Evolutionary conservation across 768 basidiomycete genomes (phyloP).

Genomic region (Boletus reticuloceps): DNA sequence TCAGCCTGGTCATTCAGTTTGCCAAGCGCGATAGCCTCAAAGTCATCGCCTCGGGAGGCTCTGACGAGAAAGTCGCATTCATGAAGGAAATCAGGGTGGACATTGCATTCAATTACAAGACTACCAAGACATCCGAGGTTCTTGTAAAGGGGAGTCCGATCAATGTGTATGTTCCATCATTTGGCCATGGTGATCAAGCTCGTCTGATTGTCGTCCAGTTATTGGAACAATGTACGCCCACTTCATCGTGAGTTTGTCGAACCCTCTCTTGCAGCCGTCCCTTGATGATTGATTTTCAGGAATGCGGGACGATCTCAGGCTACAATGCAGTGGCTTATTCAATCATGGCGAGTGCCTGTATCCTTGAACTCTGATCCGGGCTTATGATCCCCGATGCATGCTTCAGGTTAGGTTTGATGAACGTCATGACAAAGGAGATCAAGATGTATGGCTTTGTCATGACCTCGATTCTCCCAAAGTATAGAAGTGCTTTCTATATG

Average conservation of each 20-base stretch:
- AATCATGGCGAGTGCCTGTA: neutral
- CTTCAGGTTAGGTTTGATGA: neutral
- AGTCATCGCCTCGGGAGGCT: conserved; percentile 4
- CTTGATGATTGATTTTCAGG: neutral
- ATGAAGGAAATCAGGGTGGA: conserved; percentile 1
- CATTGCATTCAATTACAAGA: conserved; percentile 4
- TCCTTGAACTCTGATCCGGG: neutral
- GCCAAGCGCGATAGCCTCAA: conserved; percentile 6
- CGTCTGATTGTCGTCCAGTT: neutral
- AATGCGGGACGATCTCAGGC: neutral
- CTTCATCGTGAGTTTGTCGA: conserved; percentile 1
- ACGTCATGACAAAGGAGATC: conserved; percentile 1
- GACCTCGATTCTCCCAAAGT: neutral
- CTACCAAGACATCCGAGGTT: conserved; percentile 1
- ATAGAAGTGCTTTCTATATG: neutral
- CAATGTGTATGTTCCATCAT: neutral
- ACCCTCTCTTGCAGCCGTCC: neutral
- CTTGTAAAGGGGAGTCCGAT: conserved; percentile 4
- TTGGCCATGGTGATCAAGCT: neutral
- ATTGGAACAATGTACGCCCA: conserved; percentile 5
- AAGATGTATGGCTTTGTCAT: neutral
- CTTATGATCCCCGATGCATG: neutral
- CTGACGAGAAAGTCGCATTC: neutral
- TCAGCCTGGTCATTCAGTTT: conserved; percentile 2
- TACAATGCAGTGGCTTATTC: neutral